Evolutionary conservation across 2,329 filamentous ascomycete genomes (phyloP), one percentile per base, ranked within the genome.

Genomic region (Cercospora sp.): DNA sequence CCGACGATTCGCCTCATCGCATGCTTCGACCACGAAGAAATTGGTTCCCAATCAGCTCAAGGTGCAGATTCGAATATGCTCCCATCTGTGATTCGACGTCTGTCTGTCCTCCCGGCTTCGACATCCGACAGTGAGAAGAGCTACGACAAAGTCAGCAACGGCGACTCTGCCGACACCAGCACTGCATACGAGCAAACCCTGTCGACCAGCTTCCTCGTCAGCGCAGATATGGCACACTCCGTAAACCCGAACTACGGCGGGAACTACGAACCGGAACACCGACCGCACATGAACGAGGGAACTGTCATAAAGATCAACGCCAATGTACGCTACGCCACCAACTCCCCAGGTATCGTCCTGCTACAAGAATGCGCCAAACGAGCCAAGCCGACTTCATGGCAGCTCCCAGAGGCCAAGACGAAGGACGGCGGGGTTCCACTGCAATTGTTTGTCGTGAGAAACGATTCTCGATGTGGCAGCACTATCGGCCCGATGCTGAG

Each of bases 221-320:
- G 93, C 5, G 95, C 95, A 63, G 95, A 99, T 79, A 98, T 99
- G 95, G 94, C 95, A 1, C 95, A 99, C 83, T 91, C 91, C 5
- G 90, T 99, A 13, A 93, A 99, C 80, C 95, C 95, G 66, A 99
- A 99, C 83, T 99, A 97, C 79, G 86, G 89, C 4, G 88, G 83
- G 74, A 98, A 98, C 81, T 97, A 98, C 81, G 95, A 99, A 82
- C 81, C 88, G 40, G 91, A 92, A 74, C 95, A 99, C 82, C 88
- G 92, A 72, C 95, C 95, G 5, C 90, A 94, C 81, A 96, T 99
- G 87, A 99, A 99, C 86, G 92, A 93, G 80, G 95, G 95, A 62
- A 92, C 92, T 3, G 94, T 98, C 57, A 93, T 99, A 84, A 99
- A 99, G 83, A 87, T 99, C 84, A 99, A 99, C 79, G 95, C 95